Evolutionary conservation across 495 filamentous ascomycete genomes (phyloP).

Genomic region (Arthonia radiata): DNA sequence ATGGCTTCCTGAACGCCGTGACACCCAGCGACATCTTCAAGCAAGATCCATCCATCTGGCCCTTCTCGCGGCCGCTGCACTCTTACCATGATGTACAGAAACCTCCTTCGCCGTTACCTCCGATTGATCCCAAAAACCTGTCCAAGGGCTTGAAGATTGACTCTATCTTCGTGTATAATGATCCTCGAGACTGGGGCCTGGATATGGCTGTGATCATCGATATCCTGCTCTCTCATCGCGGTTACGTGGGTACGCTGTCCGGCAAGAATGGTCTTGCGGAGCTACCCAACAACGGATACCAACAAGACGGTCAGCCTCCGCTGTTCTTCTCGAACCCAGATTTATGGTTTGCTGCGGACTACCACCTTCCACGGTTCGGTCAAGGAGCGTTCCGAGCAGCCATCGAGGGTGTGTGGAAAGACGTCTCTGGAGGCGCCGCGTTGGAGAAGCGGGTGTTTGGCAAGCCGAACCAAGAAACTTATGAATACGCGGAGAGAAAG

Average conservation of each 20-base stretch:
- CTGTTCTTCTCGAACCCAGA: conserved; percentile 83
- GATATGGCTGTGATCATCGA: conserved; percentile 64
- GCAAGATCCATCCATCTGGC: conserved; percentile 52
- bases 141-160: conserved; percentile 56
- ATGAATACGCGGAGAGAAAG: conserved; percentile 56
- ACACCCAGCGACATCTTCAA: conserved; percentile 64
- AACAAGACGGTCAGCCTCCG: conserved; percentile 50
- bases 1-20: conserved; percentile 68
- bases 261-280: conserved; percentile 24
- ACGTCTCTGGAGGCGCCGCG: conserved; percentile 39
- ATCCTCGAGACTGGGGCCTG: conserved; percentile 84
- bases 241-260: conserved; percentile 55
- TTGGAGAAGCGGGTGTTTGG: conserved; percentile 49
- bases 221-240: conserved; percentile 45
- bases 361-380: conserved; percentile 69
- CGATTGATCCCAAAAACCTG: conserved; percentile 56
- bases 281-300: conserved; percentile 49
- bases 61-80: conserved; percentile 39
- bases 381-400: conserved; percentile 80
- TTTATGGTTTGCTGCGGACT: conserved; percentile 60
- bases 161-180: conserved; percentile 73
- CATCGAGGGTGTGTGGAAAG: conserved; percentile 50
- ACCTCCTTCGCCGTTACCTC: conserved; percentile 31
- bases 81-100: conserved; percentile 35
- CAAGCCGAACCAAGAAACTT: conserved; percentile 58